Evolutionary conservation across 2,329 filamentous ascomycete genomes (phyloP).

Genomic region (Colletotrichum lini): DNA sequence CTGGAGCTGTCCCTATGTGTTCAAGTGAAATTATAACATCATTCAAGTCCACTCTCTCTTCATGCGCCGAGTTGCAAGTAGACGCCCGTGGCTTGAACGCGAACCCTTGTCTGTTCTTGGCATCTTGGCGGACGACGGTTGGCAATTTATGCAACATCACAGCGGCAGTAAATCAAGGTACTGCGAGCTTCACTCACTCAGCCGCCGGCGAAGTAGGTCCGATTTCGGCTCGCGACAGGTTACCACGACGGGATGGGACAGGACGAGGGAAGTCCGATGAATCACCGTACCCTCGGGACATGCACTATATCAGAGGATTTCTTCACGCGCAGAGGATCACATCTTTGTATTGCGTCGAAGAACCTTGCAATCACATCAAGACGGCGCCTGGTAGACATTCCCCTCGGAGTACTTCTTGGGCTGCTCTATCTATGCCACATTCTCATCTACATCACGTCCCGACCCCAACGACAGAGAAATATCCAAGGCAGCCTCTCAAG

Average conservation of each 20-base stretch:
- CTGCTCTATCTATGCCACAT: not conserved
- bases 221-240: not conserved
- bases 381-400: not conserved
- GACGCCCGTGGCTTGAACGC: no score
- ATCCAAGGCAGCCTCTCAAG: conserved; percentile 34
- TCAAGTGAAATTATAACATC: no score
- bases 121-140: not conserved
- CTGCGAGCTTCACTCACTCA: not conserved
- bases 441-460: not conserved
- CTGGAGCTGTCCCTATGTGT: no score
- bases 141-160: not conserved
- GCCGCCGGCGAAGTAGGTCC: not conserved
- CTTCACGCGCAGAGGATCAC: not conserved
- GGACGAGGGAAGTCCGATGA: not conserved
- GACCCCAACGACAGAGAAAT: not conserved
- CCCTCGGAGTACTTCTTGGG: not conserved
- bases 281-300: not conserved
- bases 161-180: no score
- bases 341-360: not conserved
- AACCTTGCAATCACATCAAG: not conserved
- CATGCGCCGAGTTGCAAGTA: no score
- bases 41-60: no score
- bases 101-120: no score
- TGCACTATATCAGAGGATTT: not conserved
- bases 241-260: not conserved